Conservation (phyloP, 2,329 filamentous ascomycete genomes). For the Penicillium sp. region DNA sequence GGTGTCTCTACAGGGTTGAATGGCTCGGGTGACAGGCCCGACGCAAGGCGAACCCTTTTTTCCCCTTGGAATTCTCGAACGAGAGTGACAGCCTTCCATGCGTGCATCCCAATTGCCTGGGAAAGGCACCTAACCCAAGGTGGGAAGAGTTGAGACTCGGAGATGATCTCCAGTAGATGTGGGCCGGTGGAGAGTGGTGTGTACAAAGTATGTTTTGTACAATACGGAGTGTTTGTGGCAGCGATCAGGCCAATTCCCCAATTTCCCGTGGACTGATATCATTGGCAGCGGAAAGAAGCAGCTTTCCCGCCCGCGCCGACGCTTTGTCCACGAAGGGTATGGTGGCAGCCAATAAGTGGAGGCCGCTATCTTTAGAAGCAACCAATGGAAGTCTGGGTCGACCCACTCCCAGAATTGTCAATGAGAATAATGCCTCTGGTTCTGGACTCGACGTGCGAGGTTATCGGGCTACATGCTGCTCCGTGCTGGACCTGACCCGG, state of each 20-base stretch:
- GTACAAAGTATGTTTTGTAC: background rate
- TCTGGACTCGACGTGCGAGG: conserved; percentile 5
- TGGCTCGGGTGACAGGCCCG: background rate
- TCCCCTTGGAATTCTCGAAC: conserved; percentile 14
- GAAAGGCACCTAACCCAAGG: background rate
- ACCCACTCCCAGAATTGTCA: background rate
- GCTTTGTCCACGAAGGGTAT: conserved; percentile 13
- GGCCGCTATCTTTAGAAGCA: conserved; percentile 29
- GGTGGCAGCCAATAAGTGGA: conserved; percentile 8
- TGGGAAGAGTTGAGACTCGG: conserved; percentile 7
- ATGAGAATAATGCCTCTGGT: background rate
- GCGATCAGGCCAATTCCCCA: conserved; percentile 5
- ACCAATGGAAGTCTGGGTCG: conserved; percentile 18
- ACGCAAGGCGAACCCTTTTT: conserved; percentile 1
- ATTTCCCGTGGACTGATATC: conserved; percentile 13
- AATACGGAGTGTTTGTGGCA: background rate
- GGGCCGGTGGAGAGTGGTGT: background rate
- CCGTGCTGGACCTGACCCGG: background rate
- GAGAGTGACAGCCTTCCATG: conserved; percentile 28
- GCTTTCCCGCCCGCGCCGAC: conserved; percentile 11
- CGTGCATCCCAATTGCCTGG: conserved; percentile 11
- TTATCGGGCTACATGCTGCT: background rate
- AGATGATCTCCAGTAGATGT: background rate
- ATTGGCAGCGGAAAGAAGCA: conserved; percentile 18
- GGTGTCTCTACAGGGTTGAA: background rate